Percentiles rank a stretch among this genome's conserved stretches.
phyloP scores from a whole-genome alignment of 495 filamentous ascomycete species.

The Penicillium fimorum region DNA sequence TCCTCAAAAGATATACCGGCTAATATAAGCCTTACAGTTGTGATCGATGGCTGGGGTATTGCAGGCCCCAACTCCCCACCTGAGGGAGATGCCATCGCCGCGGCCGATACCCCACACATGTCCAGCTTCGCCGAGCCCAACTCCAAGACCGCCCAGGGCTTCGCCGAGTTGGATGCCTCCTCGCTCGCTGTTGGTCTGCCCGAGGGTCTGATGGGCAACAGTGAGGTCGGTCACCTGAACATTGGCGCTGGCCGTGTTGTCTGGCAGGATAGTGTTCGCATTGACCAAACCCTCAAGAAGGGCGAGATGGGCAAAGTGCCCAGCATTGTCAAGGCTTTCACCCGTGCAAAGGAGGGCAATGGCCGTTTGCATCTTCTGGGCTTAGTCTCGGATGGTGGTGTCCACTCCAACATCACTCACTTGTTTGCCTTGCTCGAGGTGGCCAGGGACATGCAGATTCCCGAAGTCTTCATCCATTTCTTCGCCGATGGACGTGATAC shows the following conservation, averaged over 20 bases:
- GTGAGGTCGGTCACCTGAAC: constrained; percentile 96
- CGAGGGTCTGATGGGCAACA: constrained; percentile 98
- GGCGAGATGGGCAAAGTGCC: constrained; percentile 74
- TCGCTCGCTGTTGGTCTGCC: constrained; percentile 94
- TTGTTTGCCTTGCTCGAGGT: constrained; percentile 81
- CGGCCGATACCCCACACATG: constrained; percentile 89
- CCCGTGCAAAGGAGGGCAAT: constrained; percentile 79
- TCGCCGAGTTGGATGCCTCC: constrained; percentile 87
- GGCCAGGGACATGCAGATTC: constrained; percentile 82
- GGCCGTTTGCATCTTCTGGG: constrained; percentile 90
- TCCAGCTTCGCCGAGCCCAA: constrained; percentile 64
- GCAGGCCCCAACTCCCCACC: constrained; percentile 71
- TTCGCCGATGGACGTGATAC: constrained; percentile 98
- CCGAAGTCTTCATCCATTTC: constrained; percentile 96
- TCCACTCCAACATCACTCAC: constrained; percentile 93
- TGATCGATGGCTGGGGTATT: constrained; percentile 98
- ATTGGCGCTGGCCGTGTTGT: constrained; percentile 97
- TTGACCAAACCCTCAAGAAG: constrained; percentile 93
- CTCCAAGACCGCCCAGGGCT: constrained; percentile 71
- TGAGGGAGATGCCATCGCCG: constrained; percentile 90
- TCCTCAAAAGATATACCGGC: constrained; percentile 12
- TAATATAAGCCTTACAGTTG: constrained; percentile 56
- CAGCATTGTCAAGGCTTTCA: constrained; percentile 73
- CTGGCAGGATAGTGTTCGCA: constrained; percentile 98
- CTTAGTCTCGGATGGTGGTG: constrained; percentile 90